Base-by-base conservation (phyloP, 2,329 filamentous ascomycete species). In the Microsporum canis region DNA sequence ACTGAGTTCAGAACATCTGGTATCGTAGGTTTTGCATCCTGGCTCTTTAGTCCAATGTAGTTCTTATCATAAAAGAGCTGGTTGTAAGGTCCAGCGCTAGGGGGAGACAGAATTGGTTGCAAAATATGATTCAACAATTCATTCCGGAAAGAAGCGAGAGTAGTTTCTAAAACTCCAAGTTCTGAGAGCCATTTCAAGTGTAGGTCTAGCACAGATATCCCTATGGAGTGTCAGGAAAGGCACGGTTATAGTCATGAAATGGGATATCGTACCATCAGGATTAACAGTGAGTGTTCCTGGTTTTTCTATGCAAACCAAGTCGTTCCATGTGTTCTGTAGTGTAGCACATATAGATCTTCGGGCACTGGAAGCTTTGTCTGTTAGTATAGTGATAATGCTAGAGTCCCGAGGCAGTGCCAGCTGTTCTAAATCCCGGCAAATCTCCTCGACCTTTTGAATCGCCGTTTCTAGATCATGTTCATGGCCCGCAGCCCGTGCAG, bases 261-360 rank as follows among this genome's bases (percentile, higher is more conserved):
- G n/a, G 36, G 23, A 6, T 5, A n/a, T 6, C 36, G 7, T 71
- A 31, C 78, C 74, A 17, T 73, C 74, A 10, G 80, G 76, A 31
- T 76, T 77, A 38, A 95, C 80, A 0, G 77, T 79, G 5, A 94
- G 74, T 53, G 74, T 79, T 6, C 78, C 76, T 6, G 77, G 73
- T 27, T 82, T 76, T 0, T 77, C 83, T 17, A 91, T 73, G 1
- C 78, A 73, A 10, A 95, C 76, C 49, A 92, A 76, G 0, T 80
- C 77, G 62, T 82, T 82, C 89, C 91, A 96, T n/a, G 85, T 80
- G 60, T 79, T 78, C 49, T 83, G 81, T 43, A 94, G 80, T 6
- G 83, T 82, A 45, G 87, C 82, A 61, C 85, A 81, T 27, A 94
- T 81, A 23, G 82, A 79, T 1, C 81, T 79, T 64, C 85, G 86